phyloP scores from a whole-genome alignment of 2,329 filamentous ascomycete species.

The Pseudodiploospora longispora region DNA sequence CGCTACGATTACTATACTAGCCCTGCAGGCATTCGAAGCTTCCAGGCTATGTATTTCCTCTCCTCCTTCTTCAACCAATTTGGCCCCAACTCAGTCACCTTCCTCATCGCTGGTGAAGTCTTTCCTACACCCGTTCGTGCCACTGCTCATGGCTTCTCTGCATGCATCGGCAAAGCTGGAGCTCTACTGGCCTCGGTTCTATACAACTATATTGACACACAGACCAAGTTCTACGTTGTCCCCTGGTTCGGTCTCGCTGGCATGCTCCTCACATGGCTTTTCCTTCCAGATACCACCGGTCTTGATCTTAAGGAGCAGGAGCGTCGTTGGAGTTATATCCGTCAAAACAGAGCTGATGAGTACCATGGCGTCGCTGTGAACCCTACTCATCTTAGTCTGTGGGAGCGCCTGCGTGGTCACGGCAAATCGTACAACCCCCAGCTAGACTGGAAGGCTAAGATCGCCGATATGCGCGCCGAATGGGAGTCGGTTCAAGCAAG shows the following conservation, averaged over 20 bases:
- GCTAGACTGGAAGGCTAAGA: slow-evolving; percentile 74
- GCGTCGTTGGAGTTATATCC: slow-evolving; percentile 83
- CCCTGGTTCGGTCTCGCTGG: slow-evolving; percentile 92
- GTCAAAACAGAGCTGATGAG: slow-evolving; percentile 64
- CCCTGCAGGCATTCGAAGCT: slow-evolving; percentile 65
- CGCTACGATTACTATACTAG: slow-evolving; percentile 75
- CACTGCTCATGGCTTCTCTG: slow-evolving; percentile 90
- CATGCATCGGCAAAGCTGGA: slow-evolving; percentile 80
- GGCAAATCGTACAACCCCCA: slow-evolving; percentile 79
- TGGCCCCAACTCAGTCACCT: slow-evolving; percentile 91
- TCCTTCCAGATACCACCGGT: slow-evolving; percentile 93
- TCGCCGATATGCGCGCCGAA: slow-evolving; percentile 67
- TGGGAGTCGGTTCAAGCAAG: slow-evolving; percentile 47
- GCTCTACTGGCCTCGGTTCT: slow-evolving; percentile 80
- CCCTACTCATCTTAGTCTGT: slow-evolving; percentile 77
- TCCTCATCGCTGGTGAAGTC: slow-evolving; percentile 93
- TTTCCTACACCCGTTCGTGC: slow-evolving; percentile 91
- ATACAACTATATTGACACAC: slow-evolving; percentile 88
- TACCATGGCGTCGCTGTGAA: slow-evolving; percentile 94
- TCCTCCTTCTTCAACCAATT: slow-evolving; percentile 99
- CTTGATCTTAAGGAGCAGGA: slow-evolving; percentile 97
- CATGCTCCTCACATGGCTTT: slow-evolving; percentile 73
- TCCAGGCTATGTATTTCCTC: slow-evolving; percentile 97
- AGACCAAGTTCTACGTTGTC: slow-evolving; percentile 82
- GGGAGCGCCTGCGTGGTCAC: slow-evolving; percentile 73